These are phyloP conservation scores for Phialemoniopsis sp. DNA, from an alignment of 2,329 filamentous ascomycete species.

Conservation along the genomic window DNA sequence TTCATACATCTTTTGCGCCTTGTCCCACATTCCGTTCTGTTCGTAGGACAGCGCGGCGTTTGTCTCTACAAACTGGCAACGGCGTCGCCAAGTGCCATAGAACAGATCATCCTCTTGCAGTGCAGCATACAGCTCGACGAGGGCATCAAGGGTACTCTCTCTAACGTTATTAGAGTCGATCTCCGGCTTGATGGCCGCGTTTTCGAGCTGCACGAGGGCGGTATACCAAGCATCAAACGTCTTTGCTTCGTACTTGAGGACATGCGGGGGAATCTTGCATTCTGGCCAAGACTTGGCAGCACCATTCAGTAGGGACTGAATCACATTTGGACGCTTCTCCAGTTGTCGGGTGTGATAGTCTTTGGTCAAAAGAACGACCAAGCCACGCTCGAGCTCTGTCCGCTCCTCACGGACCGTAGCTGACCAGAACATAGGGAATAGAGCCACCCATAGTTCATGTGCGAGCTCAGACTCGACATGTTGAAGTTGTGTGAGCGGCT, in stretches of 20 bases:
- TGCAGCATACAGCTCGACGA: constrained; percentile 88
- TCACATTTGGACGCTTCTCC: constrained; percentile 91
- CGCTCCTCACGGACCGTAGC: constrained; percentile 83
- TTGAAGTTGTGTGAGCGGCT: constrained; percentile 87
- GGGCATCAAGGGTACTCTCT: constrained; percentile 91
- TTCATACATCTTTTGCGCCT: constrained; percentile 95
- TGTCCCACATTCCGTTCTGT: constrained; percentile 99
- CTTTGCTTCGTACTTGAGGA: constrained; percentile 90
- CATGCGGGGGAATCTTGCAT: constrained; percentile 91
- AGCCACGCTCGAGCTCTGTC: constrained; percentile 81
- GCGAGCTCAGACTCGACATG: constrained; percentile 80
- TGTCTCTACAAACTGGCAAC: constrained; percentile 95
- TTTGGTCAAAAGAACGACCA: constrained; percentile 87
- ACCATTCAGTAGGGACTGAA: constrained; percentile 87
- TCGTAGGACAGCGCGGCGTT: constrained; percentile 97
- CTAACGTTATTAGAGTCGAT: constrained; percentile 79
- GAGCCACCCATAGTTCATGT: constrained; percentile 82
- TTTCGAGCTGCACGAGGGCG: constrained; percentile 85
- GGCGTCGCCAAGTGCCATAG: constrained; percentile 92
- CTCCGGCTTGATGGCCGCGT: constrained; percentile 77
- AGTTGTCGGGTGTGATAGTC: constrained; percentile 94
- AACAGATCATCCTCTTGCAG: constrained; percentile 96
- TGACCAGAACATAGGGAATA: constrained; percentile 95
- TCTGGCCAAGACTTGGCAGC: constrained; percentile 79
- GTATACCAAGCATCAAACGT: constrained; percentile 98